Evolutionary conservation across 805 yeast species (phyloP), one percentile per base, ranked within the genome.

Genomic region (Nakazawaea siamensis): DNA sequence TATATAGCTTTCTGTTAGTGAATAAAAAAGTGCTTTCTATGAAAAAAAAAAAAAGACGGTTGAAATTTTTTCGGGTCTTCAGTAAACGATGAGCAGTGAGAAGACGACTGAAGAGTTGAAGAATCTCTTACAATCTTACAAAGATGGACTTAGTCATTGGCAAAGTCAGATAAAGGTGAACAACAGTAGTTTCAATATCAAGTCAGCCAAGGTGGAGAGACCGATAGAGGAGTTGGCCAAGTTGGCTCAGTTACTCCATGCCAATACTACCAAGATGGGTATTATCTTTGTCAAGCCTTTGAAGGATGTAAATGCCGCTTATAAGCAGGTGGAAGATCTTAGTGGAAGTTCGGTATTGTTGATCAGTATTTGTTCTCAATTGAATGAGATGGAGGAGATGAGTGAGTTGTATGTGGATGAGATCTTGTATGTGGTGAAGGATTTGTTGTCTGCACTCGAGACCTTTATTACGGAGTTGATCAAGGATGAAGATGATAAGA

Each of bases 261-360:
- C 95, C 1, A 87, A 83, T 50, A 65, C 80, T 2, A 85, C 95
- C 2, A 84, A 84, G 51, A 60, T 83, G 5, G 88, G 87, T 1
- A 66, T 80, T 18, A 70, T 80, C 0, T 80, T 76, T 59, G 75
- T 73, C 46, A 77, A 83, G 2, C 76, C 76, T 1, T 65, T 71
- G 28, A 50, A 49, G 15, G 57, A 64, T 16, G 49, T 55, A 0
- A 61, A 60, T 32, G 74, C 80, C 1, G 76, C 79, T 1, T 60
- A 52, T 41, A 58, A 55, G 10, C 72, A 77, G 18, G 43, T 73
- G 5, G 64, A 62, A 37, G 71, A 72, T 24, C 50, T 66, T 4
- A 58, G 70, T 0, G 62, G 65, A 32, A 54, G 67, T 11, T 44
- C 64, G n/a, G 60, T 72, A 2, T 49, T 70, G 24, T 46, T 70